Base-by-base conservation (phyloP, 305 asterid species). In the Fraxinus paxiana region DNA sequence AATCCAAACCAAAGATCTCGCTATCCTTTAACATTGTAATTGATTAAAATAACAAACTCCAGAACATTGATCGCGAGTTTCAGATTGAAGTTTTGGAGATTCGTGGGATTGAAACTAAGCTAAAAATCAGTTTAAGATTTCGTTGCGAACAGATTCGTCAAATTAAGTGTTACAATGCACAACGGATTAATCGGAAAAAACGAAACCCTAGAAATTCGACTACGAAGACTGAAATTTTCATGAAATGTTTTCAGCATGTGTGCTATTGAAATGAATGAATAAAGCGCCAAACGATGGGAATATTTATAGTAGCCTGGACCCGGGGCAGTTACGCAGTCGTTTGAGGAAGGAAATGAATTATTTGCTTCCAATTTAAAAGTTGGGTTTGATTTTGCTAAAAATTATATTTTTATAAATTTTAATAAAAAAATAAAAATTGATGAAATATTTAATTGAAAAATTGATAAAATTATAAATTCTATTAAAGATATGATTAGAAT, bases 241-340 rank as follows among this genome's bases (percentile, higher is more conserved):
- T 72, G 76, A 48, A 87, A 70, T 37, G 48, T 84, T 76, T 75
- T 73, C 74, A 63, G 41, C 76, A 9, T 75, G 5, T 24, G 77
- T 13, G 13, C 73, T 77, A 46, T 81, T 73, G 75, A 85, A 37
- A 37, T 37, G 12, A 85, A 65, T 79, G 69, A 75, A 79, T 22
- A 81, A 17, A 34, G 88, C 88, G 90, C 88, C 85, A 85, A 82
- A 4, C 17, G 6, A 33, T 7, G 59, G 54, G 61, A 15, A 1
- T 85, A 81, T 83, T 87, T 87, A 43, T 43, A 43, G 51, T 12
- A 43, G n/a, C 5, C 17, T 12, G 51, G 51, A 12, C 51, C 51
- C n/a, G n/a, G 1, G 51, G 0, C n/a, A 1, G n/a, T 43, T 43
- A 43, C 3, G 51, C 51, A 10, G n/a, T 12, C n/a, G 51, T 43